Evolutionary conservation across 2,329 filamentous ascomycete species (phyloP), one percentile per base, ranked within the genome.

Genomic region (Ophiosphaerella narmari): DNA sequence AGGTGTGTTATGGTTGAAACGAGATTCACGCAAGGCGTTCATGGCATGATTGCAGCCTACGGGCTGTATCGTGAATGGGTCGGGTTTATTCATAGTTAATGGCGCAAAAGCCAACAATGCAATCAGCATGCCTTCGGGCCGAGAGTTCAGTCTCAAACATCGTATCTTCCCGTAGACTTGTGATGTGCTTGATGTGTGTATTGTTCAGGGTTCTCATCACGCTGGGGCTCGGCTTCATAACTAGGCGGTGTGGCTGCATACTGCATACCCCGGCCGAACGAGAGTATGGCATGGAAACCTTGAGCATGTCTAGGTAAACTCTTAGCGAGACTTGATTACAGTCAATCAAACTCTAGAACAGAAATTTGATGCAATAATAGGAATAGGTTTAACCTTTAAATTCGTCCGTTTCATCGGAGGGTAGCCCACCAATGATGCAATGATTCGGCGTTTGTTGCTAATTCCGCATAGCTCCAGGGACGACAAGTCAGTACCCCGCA

Each of bases 1-100:
- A 82, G 73, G 64, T 40, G 55, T 24, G 49, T 41, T 44, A 40
- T 48, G 42, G 43, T 60, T 53, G 44, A 50, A 43, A 14, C 14
- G 18, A 9, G n/a, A 53, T 61, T 56, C 57, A 58, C 58, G 65
- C 52, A 64, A 49, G 67, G 70, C 67, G 70, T 72, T 71, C 12
- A 54, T 42, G 55, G 52, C 46, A 59, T 63, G 61, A 54, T 50
- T 45, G 39, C 41, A 48, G 63, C 60, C 63, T 60, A 56, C 48
- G 52, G 57, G 63, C 48, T 57, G 51, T 48, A 50, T 42, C 59
- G 42, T 46, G 47, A 45, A 41, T 39, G 48, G 55, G 36, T 53
- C 33, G 44, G 52, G 35, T 52, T 58, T 48, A 70, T 71, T 66
- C 51, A 56, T 73, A 70, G 59, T 66, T 64, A 43, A 51, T 24